phyloP scores from a whole-genome alignment of 2,329 filamentous ascomycete species.

The Monilinia aucupariae region DNA sequence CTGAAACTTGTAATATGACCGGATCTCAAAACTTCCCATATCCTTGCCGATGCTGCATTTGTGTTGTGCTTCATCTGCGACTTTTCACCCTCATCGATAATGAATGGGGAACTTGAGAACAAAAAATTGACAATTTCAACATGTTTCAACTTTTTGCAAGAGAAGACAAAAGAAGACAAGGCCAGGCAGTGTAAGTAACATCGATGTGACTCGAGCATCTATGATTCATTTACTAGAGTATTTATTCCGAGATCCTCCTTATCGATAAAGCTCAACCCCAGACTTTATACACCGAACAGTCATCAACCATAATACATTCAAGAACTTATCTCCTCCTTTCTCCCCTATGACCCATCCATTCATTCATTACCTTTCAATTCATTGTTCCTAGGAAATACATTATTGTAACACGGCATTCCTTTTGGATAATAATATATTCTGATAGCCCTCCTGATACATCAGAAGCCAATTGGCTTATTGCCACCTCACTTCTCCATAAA shows the following conservation, averaged over 20 bases:
- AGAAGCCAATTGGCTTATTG: background rate
- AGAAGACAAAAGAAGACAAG: too few species aligned
- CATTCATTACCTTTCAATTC: background rate
- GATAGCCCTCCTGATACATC: constrained; percentile 25
- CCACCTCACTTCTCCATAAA: background rate
- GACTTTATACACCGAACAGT: constrained; percentile 19
- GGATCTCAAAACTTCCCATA: background rate
- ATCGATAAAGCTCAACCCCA: constrained; percentile 32
- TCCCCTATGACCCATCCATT: background rate
- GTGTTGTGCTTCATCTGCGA: background rate
- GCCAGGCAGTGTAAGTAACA: background rate
- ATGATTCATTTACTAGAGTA: constrained; percentile 31
- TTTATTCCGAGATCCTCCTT: constrained; percentile 22
- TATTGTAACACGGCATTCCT: background rate
- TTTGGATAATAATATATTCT: background rate
- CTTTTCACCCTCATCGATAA: background rate
- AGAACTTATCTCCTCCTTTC: background rate
- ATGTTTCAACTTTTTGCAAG: too few species aligned
- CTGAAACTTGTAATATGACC: background rate
- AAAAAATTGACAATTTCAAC: too few species aligned
- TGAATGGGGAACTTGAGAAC: too few species aligned
- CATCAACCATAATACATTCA: constrained; percentile 19
- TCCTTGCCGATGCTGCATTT: background rate
- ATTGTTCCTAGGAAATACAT: background rate
- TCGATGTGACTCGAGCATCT: constrained; percentile 25